phyloP scores from a whole-genome alignment of 805 yeast species.

The Saccharomycopsis sp. region DNA sequence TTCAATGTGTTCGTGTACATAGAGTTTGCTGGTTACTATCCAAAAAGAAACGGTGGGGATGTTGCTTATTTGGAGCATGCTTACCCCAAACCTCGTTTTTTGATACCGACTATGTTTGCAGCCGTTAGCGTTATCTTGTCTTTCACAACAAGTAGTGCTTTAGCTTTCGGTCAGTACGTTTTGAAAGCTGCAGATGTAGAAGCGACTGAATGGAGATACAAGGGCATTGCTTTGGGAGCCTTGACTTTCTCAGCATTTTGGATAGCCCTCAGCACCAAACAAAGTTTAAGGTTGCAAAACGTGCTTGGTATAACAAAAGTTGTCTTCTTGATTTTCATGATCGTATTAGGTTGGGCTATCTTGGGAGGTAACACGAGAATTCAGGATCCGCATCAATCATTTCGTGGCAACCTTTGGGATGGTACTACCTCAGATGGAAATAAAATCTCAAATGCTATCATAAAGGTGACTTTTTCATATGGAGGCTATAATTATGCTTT shows the following conservation, averaged over 20 bases:
- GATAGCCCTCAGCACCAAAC: conserved; percentile 27
- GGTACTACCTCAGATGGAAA: conserved; percentile 38
- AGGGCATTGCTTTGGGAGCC: conserved; percentile 33
- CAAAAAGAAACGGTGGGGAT: conserved; percentile 33
- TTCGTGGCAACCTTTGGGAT: conserved; percentile 32
- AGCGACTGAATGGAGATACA: conserved; percentile 31
- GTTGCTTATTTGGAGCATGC: conserved; percentile 36
- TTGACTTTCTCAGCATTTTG: conserved; percentile 26
- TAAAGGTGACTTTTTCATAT: conserved; percentile 39
- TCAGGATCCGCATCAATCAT: conserved; percentile 29
- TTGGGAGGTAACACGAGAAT: conserved; percentile 33
- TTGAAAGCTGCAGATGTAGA: conserved; percentile 30
- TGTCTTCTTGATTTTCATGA: conserved; percentile 32
- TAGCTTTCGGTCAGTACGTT: conserved; percentile 33
- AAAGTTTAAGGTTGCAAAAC: conserved; percentile 30
- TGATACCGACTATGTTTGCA: conserved; percentile 34
- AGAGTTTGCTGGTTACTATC: conserved; percentile 36
- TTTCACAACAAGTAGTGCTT: conserved; percentile 32
- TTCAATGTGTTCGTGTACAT: conserved; percentile 34
- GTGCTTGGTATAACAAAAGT: conserved; percentile 33
- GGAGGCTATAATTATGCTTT: conserved; percentile 37
- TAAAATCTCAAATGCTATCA: conserved; percentile 36
- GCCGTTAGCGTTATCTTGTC: conserved; percentile 34
- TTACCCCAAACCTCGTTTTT: conserved; percentile 30
- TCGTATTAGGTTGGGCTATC: conserved; percentile 32